Base-by-base conservation (phyloP, 1,284 basidiomycete genomes). In the Puccinia brachypodii region DNA sequence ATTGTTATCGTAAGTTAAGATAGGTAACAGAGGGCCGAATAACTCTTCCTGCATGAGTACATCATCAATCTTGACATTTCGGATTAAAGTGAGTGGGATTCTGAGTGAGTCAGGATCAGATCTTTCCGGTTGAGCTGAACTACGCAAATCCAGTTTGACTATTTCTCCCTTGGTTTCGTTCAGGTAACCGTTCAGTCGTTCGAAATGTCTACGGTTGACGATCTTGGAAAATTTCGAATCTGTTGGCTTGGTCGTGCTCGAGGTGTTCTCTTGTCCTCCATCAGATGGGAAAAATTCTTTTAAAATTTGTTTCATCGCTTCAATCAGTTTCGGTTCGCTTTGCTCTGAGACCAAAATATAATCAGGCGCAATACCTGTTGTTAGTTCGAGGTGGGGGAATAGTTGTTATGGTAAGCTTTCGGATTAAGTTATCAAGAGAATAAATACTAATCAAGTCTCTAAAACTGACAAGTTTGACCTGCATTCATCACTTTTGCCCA, bases 21-120 rank as follows among this genome's bases (percentile, higher is more conserved):
- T 84, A 31, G 87, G 87, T 2, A 88, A 83, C 42, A 88, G 69
- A 1, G 87, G 87, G 0, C 87, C 87, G 81, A 88, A 88, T 84
- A 88, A 85, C 84, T 88, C 87, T 33, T 86, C 87, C 60, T 58
- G 7, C 87, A 88, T 87, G 66, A 86, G 78, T 11, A 85, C 56
- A 75, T 88, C 87, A 58, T 86, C 85, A 0, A 62, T 47, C 64
- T 83, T 82, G 50, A 87, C 85, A 80, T 87, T 83, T 36, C 84
- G 83, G 16, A 88, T 83, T 28, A 88, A 82, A 3, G 87, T 87
- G 14, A 86, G 80, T 9, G 85, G 84, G 16, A 88, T 81, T 82
- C 85, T 86, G 81, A 80, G 53, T 22, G 64, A 50, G n/a, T n/a
- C 33, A 4, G 66, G 47, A 58, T 72, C 62, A 83, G 58, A 84